Evolutionary conservation across 306 rosid species (phyloP).

Genomic region (Quercus alba): DNA sequence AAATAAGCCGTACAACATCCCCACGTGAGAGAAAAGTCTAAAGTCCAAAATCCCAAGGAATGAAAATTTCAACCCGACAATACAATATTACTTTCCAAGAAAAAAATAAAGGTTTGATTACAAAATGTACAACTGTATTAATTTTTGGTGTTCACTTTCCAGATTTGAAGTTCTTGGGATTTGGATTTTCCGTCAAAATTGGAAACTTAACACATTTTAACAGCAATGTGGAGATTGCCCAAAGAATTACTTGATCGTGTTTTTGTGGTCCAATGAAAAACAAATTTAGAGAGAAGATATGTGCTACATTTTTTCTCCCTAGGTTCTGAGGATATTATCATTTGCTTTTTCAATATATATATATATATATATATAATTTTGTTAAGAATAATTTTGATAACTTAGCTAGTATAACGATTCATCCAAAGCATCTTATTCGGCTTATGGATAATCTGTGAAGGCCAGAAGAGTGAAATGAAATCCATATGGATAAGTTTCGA

Average conservation of each 20-base stretch:
- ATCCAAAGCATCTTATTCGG: too few relatives aligned
- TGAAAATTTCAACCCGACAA: neutral
- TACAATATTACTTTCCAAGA: neutral
- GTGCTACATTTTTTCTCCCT: neutral
- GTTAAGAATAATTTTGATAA: neutral
- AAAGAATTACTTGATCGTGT: neutral
- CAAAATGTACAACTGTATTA: neutral
- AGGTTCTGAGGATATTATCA: neutral
- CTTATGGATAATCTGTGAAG: too few relatives aligned
- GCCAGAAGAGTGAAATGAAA: too few relatives aligned
- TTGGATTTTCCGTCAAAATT: conserved; percentile 25
- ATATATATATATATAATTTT: neutral
- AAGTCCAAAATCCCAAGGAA: conserved; percentile 4
- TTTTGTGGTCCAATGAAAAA: neutral
- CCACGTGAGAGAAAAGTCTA: neutral
- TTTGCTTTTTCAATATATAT: neutral
- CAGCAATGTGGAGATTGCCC: neutral
- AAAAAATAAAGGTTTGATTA: neutral
- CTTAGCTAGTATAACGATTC: too few relatives aligned
- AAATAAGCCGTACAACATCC: neutral
- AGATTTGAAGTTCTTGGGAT: conserved; percentile 21
- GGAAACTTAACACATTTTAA: neutral
- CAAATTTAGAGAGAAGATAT: neutral
- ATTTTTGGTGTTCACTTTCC: conserved; percentile 9
- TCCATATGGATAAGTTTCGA: too few relatives aligned